These are phyloP conservation scores for Phlegmacium glaucopus DNA, from an alignment of 768 basidiomycete genomes.

Conservation along the genomic window DNA sequence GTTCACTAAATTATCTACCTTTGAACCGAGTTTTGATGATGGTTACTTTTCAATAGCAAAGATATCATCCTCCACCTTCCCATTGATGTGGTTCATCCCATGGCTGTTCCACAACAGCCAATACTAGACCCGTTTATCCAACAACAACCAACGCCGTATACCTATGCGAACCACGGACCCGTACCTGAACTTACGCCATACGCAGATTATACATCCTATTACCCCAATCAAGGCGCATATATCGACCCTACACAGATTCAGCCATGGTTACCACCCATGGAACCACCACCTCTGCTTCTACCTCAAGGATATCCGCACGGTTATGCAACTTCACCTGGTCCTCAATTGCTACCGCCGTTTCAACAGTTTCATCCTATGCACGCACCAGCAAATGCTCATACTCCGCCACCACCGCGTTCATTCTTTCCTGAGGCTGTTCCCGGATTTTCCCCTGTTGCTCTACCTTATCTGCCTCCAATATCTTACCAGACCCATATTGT, in stretches of 20 bases:
- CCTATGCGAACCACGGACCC: conserved; percentile 16
- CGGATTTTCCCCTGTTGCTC: no score
- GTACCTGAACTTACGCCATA: conserved; percentile 20
- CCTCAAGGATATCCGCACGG: conserved; percentile 24
- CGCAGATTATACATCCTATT: conserved; percentile 27
- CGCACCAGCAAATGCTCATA: no score
- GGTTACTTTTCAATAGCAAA: conserved; percentile 45
- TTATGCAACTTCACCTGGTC: no score
- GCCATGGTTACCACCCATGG: conserved; percentile 46
- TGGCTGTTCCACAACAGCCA: conserved; percentile 35
- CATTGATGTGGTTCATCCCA: conserved; percentile 60
- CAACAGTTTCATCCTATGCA: no score
- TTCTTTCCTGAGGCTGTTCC: no score
- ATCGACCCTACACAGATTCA: conserved; percentile 39
- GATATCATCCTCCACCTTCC: conserved; percentile 66
- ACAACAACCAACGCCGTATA: conserved; percentile 9
- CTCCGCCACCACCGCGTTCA: no score
- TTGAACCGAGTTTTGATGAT: conserved; percentile 2
- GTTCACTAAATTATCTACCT: conserved; percentile 1
- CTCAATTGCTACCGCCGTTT: no score
- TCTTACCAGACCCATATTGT: no score
- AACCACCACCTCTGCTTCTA: conserved; percentile 15
- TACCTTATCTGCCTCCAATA: no score
- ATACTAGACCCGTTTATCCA: conserved; percentile 7
- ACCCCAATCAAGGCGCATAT: conserved; percentile 35